A percentile compares a stretch with the other conserved stretches of the same genome.
Conservation (phyloP, 306 rosid species). For the Quercus alba region DNA sequence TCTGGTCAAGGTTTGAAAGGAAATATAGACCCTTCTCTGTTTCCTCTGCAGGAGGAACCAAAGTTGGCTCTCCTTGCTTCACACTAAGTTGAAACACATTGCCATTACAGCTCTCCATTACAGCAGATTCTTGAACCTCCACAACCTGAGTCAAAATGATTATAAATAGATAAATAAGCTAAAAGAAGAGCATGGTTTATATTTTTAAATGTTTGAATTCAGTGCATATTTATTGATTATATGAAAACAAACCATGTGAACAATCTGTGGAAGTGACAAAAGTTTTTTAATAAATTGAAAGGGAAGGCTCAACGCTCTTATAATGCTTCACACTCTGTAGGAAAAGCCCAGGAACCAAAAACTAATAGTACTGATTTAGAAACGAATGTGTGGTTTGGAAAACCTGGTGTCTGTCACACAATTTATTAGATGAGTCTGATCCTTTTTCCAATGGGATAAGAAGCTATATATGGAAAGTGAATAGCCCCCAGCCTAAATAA, state of each 20-base stretch:
- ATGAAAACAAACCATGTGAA: constrained; percentile 16
- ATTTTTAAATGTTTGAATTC: no score
- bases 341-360: constrained; percentile 15
- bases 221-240: background rate
- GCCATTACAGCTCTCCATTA: constrained; percentile 42
- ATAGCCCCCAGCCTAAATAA: background rate
- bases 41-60: constrained; percentile 65
- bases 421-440: constrained; percentile 14
- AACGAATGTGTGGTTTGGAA: constrained; percentile 27
- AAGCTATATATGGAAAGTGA: constrained; percentile 28
- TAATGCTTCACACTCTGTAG: background rate
- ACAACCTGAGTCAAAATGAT: constrained; percentile 13
- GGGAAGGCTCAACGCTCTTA: background rate
- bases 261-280: background rate
- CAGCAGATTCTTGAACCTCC: constrained; percentile 12
- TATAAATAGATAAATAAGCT: background rate
- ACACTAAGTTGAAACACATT: constrained; percentile 39
- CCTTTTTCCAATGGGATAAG: constrained; percentile 4
- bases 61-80: constrained; percentile 46
- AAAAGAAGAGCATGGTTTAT: background rate
- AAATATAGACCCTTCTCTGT: constrained; percentile 69
- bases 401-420: constrained; percentile 27
- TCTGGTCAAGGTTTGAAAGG: constrained; percentile 89
- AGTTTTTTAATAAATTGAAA: background rate
- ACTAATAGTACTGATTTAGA: constrained; percentile 5